Conservation (phyloP, 257 asterid genomes). For the Lantana camara region DNA sequence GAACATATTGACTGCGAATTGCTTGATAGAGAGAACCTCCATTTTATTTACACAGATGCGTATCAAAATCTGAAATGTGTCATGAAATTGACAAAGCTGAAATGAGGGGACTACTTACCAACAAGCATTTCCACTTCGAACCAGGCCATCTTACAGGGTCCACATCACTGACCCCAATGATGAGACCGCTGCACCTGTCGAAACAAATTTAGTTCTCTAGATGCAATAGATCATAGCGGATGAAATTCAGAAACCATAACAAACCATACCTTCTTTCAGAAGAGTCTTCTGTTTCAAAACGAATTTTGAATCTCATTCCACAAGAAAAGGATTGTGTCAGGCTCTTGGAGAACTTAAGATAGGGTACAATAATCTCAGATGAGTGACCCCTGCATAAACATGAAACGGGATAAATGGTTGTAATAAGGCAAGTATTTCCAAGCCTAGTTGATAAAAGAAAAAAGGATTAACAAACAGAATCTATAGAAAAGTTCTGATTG, state of each 20-base stretch:
- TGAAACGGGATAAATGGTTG: background rate
- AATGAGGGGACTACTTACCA: constrained; percentile 50
- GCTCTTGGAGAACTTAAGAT: constrained; percentile 76
- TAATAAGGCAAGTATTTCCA: background rate
- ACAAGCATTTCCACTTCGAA: constrained; percentile 90
- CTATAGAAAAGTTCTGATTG: background rate
- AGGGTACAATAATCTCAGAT: constrained; percentile 77
- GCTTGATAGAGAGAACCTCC: no score
- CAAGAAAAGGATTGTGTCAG: constrained; percentile 62
- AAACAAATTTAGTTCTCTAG: constrained; percentile 20
- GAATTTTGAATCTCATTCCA: constrained; percentile 87
- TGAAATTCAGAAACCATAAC: background rate
- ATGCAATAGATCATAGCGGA: background rate
- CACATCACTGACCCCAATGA: constrained; percentile 70
- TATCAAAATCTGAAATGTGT: no score
- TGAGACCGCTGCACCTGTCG: constrained; percentile 76
- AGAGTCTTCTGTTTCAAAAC: constrained; percentile 85
- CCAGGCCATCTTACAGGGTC: constrained; percentile 95
- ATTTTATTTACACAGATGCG: no score
- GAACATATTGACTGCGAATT: background rate
- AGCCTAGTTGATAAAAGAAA: background rate
- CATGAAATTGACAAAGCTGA: background rate
- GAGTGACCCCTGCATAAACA: constrained; percentile 67
- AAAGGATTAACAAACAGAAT: background rate
- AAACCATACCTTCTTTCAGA: constrained; percentile 81